Conservation (phyloP, 2,329 filamentous ascomycete genomes). For the Colletotrichum sp. region DNA sequence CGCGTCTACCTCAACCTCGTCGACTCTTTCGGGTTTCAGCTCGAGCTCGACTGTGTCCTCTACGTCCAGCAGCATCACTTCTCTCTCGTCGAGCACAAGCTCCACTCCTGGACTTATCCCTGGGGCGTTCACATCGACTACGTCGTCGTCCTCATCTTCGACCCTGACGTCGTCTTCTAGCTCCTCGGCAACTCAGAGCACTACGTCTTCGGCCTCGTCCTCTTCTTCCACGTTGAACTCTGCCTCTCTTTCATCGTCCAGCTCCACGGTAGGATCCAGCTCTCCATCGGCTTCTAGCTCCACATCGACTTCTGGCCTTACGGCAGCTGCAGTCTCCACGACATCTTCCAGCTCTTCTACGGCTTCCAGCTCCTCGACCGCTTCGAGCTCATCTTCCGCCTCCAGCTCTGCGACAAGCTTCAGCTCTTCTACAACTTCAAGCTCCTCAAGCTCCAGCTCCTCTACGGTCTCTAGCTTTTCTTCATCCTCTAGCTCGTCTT, state of each 20-base stretch:
- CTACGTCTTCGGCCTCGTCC: not conserved
- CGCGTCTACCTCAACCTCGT: not conserved
- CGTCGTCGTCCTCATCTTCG: not conserved
- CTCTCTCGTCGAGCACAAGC: not conserved
- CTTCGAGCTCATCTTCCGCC: not conserved
- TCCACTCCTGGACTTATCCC: not conserved
- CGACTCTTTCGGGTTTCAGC: not conserved
- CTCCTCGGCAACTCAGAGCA: not conserved
- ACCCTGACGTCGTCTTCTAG: not conserved
- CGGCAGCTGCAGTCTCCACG: not conserved
- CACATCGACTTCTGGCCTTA: not conserved
- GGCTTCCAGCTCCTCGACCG: not conserved
- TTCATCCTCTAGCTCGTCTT: not conserved
- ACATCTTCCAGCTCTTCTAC: not conserved
- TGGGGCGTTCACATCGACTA: not conserved
- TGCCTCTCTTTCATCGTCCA: not conserved
- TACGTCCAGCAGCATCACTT: not conserved
- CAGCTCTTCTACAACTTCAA: not conserved
- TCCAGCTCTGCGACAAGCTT: not conserved
- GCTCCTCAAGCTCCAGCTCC: not conserved
- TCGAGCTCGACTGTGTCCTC: not conserved
- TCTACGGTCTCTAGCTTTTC: not conserved
- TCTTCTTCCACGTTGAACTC: not conserved
- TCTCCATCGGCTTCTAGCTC: not conserved
- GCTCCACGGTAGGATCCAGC: not conserved